Evolutionary conservation across 768 basidiomycete species (phyloP).

Genomic region (Cubamyces sp.): DNA sequence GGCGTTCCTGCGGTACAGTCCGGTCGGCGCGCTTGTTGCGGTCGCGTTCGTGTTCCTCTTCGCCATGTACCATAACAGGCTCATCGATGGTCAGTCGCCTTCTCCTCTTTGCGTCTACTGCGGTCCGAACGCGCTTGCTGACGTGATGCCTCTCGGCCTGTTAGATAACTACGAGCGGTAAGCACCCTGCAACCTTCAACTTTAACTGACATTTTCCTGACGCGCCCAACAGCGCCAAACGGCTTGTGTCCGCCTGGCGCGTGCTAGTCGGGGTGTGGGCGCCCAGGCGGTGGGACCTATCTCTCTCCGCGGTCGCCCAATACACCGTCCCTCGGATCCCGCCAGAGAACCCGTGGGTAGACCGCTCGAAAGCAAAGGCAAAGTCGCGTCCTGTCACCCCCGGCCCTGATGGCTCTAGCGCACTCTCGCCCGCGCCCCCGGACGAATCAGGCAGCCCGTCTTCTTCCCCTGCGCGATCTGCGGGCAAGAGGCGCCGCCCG

Average conservation of each 20-base stretch:
- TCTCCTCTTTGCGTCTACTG: slow-evolving; percentile 10
- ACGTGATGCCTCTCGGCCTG: not conserved
- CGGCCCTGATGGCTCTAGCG: slow-evolving; percentile 7
- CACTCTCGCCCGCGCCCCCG: slow-evolving; percentile 15
- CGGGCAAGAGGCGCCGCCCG: slow-evolving; percentile 46
- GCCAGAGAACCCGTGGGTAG: slow-evolving; percentile 74
- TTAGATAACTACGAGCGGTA: slow-evolving; percentile 81
- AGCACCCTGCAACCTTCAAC: slow-evolving; percentile 26
- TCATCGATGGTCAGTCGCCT: slow-evolving; percentile 77
- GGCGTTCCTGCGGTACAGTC: slow-evolving; percentile 79
- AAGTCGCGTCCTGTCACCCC: slow-evolving; percentile 31
- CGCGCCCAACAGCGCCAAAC: slow-evolving; percentile 65
- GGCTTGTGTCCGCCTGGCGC: slow-evolving; percentile 91
- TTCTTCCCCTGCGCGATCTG: slow-evolving; percentile 29
- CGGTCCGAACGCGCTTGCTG: slow-evolving; percentile 1
- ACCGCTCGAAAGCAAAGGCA: slow-evolving; percentile 42
- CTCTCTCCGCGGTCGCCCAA: slow-evolving; percentile 69
- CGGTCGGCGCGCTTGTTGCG: slow-evolving; percentile 74
- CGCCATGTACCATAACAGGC: slow-evolving; percentile 80
- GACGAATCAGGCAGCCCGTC: slow-evolving; percentile 26
- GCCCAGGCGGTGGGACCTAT: slow-evolving; percentile 82
- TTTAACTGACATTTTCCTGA: slow-evolving; percentile 16
- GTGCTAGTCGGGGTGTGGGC: slow-evolving; percentile 96
- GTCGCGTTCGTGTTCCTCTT: slow-evolving; percentile 73
- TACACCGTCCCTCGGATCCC: slow-evolving; percentile 72